Conservation (phyloP, 768 basidiomycete species). For the Boletales sp. region DNA sequence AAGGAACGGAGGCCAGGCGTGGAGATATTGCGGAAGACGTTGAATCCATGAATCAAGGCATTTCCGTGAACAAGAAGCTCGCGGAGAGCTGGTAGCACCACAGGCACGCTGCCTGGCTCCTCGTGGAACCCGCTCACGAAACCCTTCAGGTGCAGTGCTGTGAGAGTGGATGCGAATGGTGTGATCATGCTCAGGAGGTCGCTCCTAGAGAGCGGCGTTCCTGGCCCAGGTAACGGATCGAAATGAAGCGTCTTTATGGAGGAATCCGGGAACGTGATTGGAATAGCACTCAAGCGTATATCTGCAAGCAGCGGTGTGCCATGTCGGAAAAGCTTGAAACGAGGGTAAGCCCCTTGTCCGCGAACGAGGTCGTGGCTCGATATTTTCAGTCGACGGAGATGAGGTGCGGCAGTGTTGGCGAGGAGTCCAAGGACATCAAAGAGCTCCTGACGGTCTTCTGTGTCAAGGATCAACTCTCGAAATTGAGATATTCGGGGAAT, state of each 20-base stretch:
- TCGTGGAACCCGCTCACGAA: constrained; percentile 32
- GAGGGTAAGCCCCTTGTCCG: constrained; percentile 26
- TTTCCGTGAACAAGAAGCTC: constrained; percentile 31
- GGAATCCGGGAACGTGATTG: constrained; percentile 28
- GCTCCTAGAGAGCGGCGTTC: constrained; percentile 24
- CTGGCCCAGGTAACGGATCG: constrained; percentile 31
- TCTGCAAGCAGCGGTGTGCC: constrained; percentile 31
- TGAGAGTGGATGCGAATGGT: constrained; percentile 25
- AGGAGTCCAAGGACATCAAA: constrained; percentile 22
- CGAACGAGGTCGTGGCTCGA: constrained; percentile 22
- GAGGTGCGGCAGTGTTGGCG: constrained; percentile 20
- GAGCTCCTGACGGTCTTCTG: constrained; percentile 30
- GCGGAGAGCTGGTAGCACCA: constrained; percentile 27
- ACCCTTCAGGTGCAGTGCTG: constrained; percentile 30
- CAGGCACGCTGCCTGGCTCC: constrained; percentile 30
- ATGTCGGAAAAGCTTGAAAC: constrained; percentile 29
- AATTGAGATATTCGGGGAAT: constrained; percentile 30
- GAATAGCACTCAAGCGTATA: constrained; percentile 31
- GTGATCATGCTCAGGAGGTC: constrained; percentile 28
- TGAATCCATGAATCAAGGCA: constrained; percentile 31
- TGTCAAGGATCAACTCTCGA: constrained; percentile 30
- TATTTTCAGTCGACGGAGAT: constrained; percentile 27
- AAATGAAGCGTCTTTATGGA: constrained; percentile 32
- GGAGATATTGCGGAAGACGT: constrained; percentile 34
- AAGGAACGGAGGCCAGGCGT: constrained; percentile 25